Percentiles rank a stretch among this genome's conserved stretches.
Conservation (phyloP, 2,329 filamentous ascomycete genomes). For the Knufia fluminis region DNA sequence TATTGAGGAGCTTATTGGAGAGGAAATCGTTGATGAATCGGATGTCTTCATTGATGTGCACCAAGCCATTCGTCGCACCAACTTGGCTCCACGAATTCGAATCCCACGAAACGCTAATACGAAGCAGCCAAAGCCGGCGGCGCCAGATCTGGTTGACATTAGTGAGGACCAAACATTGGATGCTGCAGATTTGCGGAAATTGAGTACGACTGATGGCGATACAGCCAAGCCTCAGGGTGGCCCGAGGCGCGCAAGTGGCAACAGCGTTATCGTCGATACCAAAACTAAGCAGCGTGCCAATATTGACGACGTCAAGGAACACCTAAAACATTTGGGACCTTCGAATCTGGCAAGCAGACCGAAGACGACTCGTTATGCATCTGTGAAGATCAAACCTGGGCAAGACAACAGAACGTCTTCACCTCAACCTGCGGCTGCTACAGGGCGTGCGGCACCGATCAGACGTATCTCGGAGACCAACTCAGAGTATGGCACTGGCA, state of each 20-base stretch:
- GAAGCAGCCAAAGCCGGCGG: conserved; percentile 23
- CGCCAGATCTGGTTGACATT: conserved; percentile 34
- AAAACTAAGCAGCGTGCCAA: conserved; percentile 38
- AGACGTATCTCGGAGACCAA: conserved; percentile 24
- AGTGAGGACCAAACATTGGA: conserved; percentile 34
- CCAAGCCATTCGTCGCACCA: conserved; percentile 86
- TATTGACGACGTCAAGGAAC: conserved; percentile 46
- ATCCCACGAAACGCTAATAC: conserved; percentile 47
- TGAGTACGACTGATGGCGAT: conserved; percentile 15
- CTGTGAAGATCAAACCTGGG: conserved; percentile 57
- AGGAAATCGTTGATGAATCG: conserved; percentile 98
- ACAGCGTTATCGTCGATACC: conserved; percentile 24
- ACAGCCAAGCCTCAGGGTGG: conserved; percentile 26
- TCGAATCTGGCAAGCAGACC: conserved; percentile 54
- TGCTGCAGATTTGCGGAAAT: conserved; percentile 19
- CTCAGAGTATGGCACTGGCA: conserved; percentile 41
- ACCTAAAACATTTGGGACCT: conserved; percentile 55
- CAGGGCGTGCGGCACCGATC: conserved; percentile 29
- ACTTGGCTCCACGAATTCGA: conserved; percentile 70
- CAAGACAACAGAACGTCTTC: conserved; percentile 27
- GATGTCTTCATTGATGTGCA: conserved; percentile 98
- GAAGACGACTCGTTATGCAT: conserved; percentile 51
- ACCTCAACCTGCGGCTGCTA: conserved; percentile 32
- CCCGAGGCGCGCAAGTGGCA: conserved; percentile 26
- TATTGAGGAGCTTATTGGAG: conserved; percentile 96